Base-by-base conservation (phyloP, 257 asterid genomes). In the Nicotiana otophora region DNA sequence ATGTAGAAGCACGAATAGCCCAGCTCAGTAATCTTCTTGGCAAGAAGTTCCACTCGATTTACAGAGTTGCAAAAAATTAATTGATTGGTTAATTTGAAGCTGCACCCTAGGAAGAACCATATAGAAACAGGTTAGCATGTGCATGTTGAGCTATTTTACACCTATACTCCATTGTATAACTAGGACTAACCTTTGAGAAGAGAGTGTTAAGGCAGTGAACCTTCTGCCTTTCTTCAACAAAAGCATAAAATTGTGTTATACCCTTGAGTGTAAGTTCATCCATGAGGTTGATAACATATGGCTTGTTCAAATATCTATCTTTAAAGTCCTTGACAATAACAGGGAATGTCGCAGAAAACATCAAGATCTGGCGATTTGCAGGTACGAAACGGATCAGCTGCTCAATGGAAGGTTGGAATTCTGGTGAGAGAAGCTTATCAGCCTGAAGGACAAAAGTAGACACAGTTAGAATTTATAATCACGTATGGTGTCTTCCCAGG, bases 81-180 rank as follows among this genome's bases (percentile, higher is more conserved):
- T 94, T 81, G 97, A 93, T 85, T 94, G 98, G 85, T 94, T 94
- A 84, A 94, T 93, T 92, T 94, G 98, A 89, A 94, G 98, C 97
- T 94, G 96, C 61, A 23, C 7, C n/a, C 14, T 4, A 11, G 7
- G 11, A 46, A 14, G 16, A 51, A 51, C 48, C 10, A 70, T 14
- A 72, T 64, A 86, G 62, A 62, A 78, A 87, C 77, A 83, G 19
- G 81, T 46, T 14, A 20, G 57, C 66, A 82, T 31, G 42, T 72
- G 78, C 78, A 61, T 69, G 82, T 84, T 61, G 81, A 11, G 33
- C 68, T 30, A 75, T 34, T 61, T 10, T 23, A 51, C 60, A 42
- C 79, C 34, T 72, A 12, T 19, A 15, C 3, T 72, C 60, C 79
- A 46, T 23, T 11, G 79, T 72, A 46, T 10, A 46, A 42, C 58